Percentiles rank a stretch among this genome's conserved stretches.
Conservation (phyloP, 1,284 basidiomycete species). For the Veloporphyrellus conicus region DNA sequence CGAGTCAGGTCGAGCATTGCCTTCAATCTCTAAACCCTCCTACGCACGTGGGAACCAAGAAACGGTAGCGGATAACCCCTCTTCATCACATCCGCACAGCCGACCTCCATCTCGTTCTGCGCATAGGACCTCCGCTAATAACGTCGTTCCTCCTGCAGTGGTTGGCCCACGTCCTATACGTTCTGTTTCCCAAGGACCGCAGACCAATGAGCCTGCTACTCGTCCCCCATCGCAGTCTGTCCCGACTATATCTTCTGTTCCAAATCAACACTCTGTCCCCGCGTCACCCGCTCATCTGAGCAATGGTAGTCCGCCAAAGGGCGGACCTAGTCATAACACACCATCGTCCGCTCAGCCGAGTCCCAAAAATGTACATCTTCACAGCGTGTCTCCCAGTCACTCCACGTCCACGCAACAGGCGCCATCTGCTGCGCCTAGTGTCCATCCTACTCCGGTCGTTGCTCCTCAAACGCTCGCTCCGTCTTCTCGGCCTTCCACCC, state of each 20-base stretch:
- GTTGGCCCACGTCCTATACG: conserved; percentile 30
- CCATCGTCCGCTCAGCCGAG: conserved; percentile 25
- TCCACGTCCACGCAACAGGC: conserved; percentile 15
- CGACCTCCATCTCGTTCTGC: conserved; percentile 30
- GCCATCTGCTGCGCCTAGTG: conserved; percentile 16
- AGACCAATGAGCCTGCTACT: conserved; percentile 24
- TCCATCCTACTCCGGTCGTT: conserved; percentile 22
- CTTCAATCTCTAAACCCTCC: conserved; percentile 21
- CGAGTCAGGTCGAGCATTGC: conserved; percentile 23
- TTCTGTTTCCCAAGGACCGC: conserved; percentile 30
- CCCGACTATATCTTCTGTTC: conserved; percentile 10
- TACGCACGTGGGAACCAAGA: conserved; percentile 30
- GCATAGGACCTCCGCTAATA: conserved; percentile 21
- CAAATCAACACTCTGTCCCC: conserved; percentile 20
- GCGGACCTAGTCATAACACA: conserved; percentile 7
- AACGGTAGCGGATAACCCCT: conserved; percentile 13
- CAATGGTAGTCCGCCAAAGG: conserved; percentile 16
- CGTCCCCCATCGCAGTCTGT: conserved; percentile 28
- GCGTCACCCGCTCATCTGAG: conserved; percentile 18
- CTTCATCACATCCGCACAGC: conserved; percentile 20
- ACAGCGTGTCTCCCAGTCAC: conserved; percentile 13
- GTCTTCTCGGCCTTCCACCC: conserved; percentile 31
- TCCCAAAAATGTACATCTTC: conserved; percentile 23
- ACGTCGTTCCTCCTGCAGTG: conserved; percentile 23
- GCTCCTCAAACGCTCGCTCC: conserved; percentile 17